Evolutionary conservation across 2,329 filamentous ascomycete genomes (phyloP), one percentile per base, ranked within the genome.

Genomic region (Aspergillus candidus): DNA sequence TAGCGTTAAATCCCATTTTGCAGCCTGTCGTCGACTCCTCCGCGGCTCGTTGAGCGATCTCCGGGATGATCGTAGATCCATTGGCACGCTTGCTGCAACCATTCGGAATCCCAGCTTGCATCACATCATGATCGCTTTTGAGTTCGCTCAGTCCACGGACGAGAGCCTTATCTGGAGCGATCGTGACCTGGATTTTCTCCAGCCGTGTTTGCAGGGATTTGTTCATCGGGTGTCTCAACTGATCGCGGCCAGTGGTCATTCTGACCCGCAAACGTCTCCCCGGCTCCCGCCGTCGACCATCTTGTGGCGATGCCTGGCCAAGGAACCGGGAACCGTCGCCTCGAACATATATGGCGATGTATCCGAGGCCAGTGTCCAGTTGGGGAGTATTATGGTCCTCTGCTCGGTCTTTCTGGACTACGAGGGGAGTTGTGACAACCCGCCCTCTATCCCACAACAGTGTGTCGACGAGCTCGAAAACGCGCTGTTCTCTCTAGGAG

Each of bases 321-420:
- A 41, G 38, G 11, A 10, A 11, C 38, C 38, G 5, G 14, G 17
- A 4, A 27, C 38, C 2, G 29, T 41, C 12, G 12, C 38, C 12
- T 41, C 38, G 31, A 41, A 41, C 12, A 41, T 41, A 8, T 41
- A 41, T 30, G 31, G 32, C 10, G 38, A 41, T 4, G 38, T 41
- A 3, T 34, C 13, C 8, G 38, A 41, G 10, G 22, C 7, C 7
- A 41, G 38, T 14, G 38, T 32, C 2, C 38, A 41, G 17, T 7
- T 41, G 32, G 38, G 11, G n/a, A 22, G 31, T 27, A 27, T 27
- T 27, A 27, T 27, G 22, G 22, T 27, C 22, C 22, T 27, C 22
- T 27, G 22, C 22, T 27, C 22, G 22, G 22, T 27, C 8, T 27
- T 27, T 10, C 22, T 27, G 22, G 22, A 27, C 22, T 27, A 27